Percentiles rank a stretch among this genome's conserved stretches.
phyloP scores from a whole-genome alignment of 257 asterid species.

The Anisodus tanguticus region DNA sequence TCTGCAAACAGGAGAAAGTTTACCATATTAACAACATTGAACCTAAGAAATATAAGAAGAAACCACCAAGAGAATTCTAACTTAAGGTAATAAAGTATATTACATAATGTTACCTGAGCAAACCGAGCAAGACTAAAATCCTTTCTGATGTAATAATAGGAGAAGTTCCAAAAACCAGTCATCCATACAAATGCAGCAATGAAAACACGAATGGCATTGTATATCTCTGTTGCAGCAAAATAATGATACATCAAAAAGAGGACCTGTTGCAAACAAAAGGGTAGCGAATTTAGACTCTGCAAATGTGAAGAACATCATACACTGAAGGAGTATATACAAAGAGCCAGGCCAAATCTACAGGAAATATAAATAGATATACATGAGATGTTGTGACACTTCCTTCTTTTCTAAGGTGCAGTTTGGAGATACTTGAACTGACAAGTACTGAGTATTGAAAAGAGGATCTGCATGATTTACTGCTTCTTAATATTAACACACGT shows the following conservation, averaged over 20 bases:
- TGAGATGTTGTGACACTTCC: too few relatives aligned
- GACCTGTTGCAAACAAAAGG: conserved; percentile 52
- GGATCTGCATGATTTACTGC: neutral
- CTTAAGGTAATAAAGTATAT: neutral
- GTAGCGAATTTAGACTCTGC: neutral
- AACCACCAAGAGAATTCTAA: neutral
- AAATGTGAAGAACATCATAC: neutral
- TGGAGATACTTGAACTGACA: too few relatives aligned
- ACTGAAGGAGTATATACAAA: neutral
- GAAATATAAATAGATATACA: neutral
- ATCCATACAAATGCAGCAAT: conserved; percentile 99
- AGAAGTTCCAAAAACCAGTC: conserved; percentile 99
- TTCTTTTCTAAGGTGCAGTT: too few relatives aligned
- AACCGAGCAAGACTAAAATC: conserved; percentile 93
- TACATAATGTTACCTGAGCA: conserved; percentile 69
- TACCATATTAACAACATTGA: neutral
- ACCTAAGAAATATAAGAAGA: conserved; percentile 1
- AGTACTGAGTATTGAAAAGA: neutral
- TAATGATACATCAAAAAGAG: conserved; percentile 96
- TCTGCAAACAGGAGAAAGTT: conserved; percentile 61
- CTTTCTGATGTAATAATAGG: conserved; percentile 90
- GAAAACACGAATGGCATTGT: conserved; percentile 92
- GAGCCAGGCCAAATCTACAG: conserved; percentile 2
- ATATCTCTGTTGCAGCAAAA: conserved; percentile 96
- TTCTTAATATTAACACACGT: neutral